Evolutionary conservation across 495 filamentous ascomycete genomes (phyloP), one percentile per base, ranked within the genome.

Genomic region (Beverwykella pulmonaria): DNA sequence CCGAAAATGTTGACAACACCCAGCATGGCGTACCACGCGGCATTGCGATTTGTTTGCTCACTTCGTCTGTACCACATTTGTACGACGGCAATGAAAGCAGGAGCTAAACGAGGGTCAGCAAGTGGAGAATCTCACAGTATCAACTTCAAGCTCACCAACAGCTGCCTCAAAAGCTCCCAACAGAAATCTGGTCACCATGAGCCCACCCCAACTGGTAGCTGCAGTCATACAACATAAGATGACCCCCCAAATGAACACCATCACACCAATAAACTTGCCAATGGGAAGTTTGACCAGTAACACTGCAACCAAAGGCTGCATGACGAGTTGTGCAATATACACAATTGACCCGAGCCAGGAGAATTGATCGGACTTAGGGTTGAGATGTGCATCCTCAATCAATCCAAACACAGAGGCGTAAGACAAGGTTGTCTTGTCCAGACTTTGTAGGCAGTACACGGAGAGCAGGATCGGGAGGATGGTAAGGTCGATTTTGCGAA

Each of bases 11-110:
- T 75, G 15, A 79, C 80, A 4, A 81, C 68, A 5, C 82, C 81
- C 57, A 82, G 79, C 82, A 83, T 84, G 25, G 80, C 75, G 72
- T 88, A 86, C 85, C 85, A 88, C 15, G 81, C 80, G 27, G 83
- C 81, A 36, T 82, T 81, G 30, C 84, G 73, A 27, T 84, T 76
- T 1, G 85, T 85, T 74, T 88, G 85, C 66, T 88, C 85, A 17
- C 77, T 73, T 39, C 85, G 79, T 60, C 83, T 76, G 70, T 84
- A 88, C 85, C 85, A 88, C 83, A 87, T 86, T 67, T 86, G 83
- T 1, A 83, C 84, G 5, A 87, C 78, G 1, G 84, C 84, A 54
- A 87, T 81, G 59, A 86, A 86, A 15, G 81, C 81, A 1, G 85
- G 84, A 2, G 84, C 84, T 82, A 36, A n/a, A 48, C 3, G 17